phyloP scores from a whole-genome alignment of 306 rosid species.

The Glycyrrhiza uralensis region DNA sequence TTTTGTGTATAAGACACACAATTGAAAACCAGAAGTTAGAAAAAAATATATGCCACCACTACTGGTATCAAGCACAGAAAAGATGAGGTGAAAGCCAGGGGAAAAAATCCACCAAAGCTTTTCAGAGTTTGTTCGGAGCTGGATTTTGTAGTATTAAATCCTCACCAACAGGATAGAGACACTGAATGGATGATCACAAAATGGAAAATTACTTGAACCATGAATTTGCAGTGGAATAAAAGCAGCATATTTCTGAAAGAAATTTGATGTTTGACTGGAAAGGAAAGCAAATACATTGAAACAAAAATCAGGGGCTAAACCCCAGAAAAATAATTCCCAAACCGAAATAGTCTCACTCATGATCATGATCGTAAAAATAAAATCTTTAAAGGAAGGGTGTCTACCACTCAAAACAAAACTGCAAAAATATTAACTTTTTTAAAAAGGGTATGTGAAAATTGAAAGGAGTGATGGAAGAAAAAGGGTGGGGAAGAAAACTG shows the following conservation, averaged over 20 bases:
- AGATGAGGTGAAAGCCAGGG: background rate
- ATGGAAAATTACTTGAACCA: background rate
- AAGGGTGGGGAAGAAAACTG: constrained; percentile 28
- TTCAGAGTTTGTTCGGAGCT: background rate
- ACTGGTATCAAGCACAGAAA: background rate
- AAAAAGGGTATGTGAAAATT: background rate
- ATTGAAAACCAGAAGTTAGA: background rate
- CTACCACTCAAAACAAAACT: background rate
- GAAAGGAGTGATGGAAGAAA: background rate
- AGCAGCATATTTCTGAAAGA: background rate
- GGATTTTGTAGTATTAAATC: background rate
- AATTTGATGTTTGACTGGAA: constrained; percentile 15
- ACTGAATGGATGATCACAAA: background rate
- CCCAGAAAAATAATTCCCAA: constrained; percentile 23
- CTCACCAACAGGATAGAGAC: background rate
- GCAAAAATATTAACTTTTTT: background rate
- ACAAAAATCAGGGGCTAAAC: constrained; percentile 9
- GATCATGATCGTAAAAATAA: background rate
- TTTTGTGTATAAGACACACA: background rate
- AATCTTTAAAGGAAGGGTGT: background rate
- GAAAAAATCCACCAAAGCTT: background rate
- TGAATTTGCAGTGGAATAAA: background rate
- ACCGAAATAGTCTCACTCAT: background rate
- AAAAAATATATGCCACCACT: background rate
- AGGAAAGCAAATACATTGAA: background rate